Conservation (phyloP, 2,329 filamentous ascomycete genomes). For the Xylariaceae sp. region DNA sequence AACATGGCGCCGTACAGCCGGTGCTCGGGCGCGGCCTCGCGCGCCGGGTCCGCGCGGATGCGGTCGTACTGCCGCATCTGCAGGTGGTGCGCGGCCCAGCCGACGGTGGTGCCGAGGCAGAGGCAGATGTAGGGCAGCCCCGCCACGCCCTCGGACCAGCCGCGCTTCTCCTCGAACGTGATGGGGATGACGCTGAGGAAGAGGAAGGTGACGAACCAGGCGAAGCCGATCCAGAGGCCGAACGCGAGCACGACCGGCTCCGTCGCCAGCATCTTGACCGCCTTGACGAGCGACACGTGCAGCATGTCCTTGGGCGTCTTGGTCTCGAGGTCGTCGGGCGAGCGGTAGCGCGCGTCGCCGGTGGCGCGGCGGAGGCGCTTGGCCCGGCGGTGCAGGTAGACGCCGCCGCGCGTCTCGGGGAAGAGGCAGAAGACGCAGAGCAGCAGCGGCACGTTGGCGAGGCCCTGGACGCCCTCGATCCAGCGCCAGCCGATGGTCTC, state of each 20-base stretch:
- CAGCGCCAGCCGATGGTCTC: slow-evolving; percentile 44
- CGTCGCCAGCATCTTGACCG: slow-evolving; percentile 19
- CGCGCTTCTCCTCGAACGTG: slow-evolving; percentile 42
- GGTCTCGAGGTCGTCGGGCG: slow-evolving; percentile 42
- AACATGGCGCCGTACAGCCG: slow-evolving; percentile 41
- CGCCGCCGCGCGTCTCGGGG: slow-evolving; percentile 19
- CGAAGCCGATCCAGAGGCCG: slow-evolving; percentile 44
- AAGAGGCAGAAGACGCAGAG: slow-evolving; percentile 20
- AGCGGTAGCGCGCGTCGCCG: slow-evolving; percentile 41
- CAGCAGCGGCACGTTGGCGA: slow-evolving; percentile 41
- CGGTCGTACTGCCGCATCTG: slow-evolving; percentile 42
- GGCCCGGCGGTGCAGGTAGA: slow-evolving; percentile 39
- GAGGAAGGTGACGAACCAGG: slow-evolving; percentile 46
- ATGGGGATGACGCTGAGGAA: slow-evolving; percentile 44
- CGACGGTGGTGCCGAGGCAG: slow-evolving; percentile 39
- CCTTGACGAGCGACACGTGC: slow-evolving; percentile 42
- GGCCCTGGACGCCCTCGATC: slow-evolving; percentile 44
- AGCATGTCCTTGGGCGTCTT: slow-evolving; percentile 37
- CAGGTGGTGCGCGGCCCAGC: slow-evolving; percentile 39
- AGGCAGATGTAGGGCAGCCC: slow-evolving; percentile 46
- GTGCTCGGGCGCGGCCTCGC: slow-evolving; percentile 33
- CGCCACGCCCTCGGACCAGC: slow-evolving; percentile 41
- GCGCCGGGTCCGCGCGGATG: slow-evolving; percentile 27
- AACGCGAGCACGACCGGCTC: slow-evolving; percentile 15
- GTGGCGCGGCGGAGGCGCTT: slow-evolving; percentile 37